Conservation (phyloP, 345 rosid species). For the Physaria fendleri region DNA sequence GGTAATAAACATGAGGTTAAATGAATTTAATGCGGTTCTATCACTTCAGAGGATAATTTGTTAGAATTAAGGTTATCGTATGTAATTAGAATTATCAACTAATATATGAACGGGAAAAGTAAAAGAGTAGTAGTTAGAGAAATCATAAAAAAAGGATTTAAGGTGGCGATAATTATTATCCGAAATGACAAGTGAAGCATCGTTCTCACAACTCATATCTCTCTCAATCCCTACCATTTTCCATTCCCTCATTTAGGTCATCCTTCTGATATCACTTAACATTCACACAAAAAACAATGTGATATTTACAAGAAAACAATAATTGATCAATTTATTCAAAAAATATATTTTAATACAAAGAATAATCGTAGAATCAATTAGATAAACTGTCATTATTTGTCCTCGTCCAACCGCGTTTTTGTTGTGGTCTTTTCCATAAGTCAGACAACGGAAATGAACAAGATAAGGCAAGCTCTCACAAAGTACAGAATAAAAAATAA, state of each 20-base stretch:
- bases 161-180: conserved; percentile 28
- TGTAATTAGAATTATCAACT: neutral
- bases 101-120: conserved; percentile 4
- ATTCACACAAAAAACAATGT: neutral
- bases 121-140: conserved; percentile 26
- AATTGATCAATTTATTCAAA: neutral
- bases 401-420: no score
- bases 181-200: conserved; percentile 25
- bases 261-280: neutral
- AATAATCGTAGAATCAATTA: no score
- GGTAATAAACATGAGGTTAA: no score
- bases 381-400: no score
- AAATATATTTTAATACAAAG: neutral
- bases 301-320: neutral
- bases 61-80: neutral
- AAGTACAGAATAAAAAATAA: no score
- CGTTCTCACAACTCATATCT: conserved; percentile 22
- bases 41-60: no score
- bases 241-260: conserved; percentile 18
- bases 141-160: conserved; percentile 21
- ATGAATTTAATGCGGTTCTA: no score
- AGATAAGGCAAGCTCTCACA: no score
- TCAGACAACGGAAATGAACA: no score
- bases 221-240: conserved; percentile 12
- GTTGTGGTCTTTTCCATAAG: no score